Evolutionary conservation across 768 basidiomycete genomes (phyloP).

Genomic region (Psilocybe tampanensis): DNA sequence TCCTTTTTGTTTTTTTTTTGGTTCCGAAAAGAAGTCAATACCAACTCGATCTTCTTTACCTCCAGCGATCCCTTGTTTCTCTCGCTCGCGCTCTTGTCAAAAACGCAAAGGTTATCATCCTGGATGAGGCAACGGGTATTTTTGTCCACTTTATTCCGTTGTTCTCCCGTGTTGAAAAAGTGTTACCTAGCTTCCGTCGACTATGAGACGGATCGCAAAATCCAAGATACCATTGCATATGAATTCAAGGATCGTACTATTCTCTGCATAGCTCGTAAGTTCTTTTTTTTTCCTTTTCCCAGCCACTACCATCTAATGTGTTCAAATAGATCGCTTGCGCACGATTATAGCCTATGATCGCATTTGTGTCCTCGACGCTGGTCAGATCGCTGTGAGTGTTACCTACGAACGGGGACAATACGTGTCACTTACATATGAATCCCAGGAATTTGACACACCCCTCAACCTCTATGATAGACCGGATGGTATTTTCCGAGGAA

Average conservation of each 20-base stretch:
- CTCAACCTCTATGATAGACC: constrained; percentile 55
- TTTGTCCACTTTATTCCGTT: not conserved
- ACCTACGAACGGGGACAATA: not conserved
- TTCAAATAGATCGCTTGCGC: constrained; percentile 68
- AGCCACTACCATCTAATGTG: constrained; percentile 4
- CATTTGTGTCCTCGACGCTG: constrained; percentile 86
- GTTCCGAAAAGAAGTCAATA: too few species aligned
- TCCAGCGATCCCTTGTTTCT: constrained; percentile 78
- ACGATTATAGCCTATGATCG: constrained; percentile 90
- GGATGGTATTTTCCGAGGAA: constrained; percentile 77
- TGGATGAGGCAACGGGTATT: constrained; percentile 86
- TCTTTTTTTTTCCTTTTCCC: not conserved
- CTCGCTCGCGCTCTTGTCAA: constrained; percentile 90
- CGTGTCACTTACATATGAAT: not conserved
- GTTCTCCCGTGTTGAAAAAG: not conserved
- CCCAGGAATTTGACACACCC: constrained; percentile 82
- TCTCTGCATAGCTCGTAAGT: constrained; percentile 84
- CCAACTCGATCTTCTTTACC: not conserved
- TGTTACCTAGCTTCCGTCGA: constrained; percentile 70
- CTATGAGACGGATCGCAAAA: constrained; percentile 87
- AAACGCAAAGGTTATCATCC: constrained; percentile 78
- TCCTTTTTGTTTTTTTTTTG: too few species aligned
- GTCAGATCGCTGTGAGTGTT: constrained; percentile 64
- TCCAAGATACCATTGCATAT: constrained; percentile 86
- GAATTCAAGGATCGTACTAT: constrained; percentile 87